A percentile compares a stretch with the other conserved stretches of the same genome.
Conservation (phyloP, 805 yeast species). For the Yamadazyma ubonensis region DNA sequence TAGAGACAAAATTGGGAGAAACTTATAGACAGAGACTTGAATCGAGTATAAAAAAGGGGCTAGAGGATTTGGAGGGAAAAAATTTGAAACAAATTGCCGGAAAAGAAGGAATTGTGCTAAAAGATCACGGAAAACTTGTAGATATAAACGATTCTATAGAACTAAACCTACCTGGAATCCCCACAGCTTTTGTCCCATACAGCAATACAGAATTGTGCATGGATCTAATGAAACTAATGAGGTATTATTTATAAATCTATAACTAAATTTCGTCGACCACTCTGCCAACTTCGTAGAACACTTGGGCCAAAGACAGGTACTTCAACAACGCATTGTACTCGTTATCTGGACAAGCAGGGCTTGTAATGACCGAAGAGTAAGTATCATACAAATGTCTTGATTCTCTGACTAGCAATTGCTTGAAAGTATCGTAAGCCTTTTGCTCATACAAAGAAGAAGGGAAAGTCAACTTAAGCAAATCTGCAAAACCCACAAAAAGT, state of each 20-base stretch:
- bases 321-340: constrained; percentile 18
- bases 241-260: constrained; percentile 10
- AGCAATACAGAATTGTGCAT: constrained; percentile 18
- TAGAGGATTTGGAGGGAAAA: constrained; percentile 2
- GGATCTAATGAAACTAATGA: constrained; percentile 13
- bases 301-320: constrained; percentile 22
- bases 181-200: no score
- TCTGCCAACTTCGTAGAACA: constrained; percentile 18
- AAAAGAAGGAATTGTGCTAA: constrained; percentile 3
- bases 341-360: constrained; percentile 12
- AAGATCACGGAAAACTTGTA: constrained; percentile 14
- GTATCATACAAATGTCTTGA: constrained; percentile 19
- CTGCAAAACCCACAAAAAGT: constrained; percentile 27
- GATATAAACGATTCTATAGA: constrained; percentile 12
- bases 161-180: constrained; percentile 19
- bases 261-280: constrained; percentile 17
- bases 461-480: constrained; percentile 19
- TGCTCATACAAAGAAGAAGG: constrained; percentile 17
- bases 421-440: constrained; percentile 19
- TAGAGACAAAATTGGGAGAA: background rate
- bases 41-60: constrained; percentile 14
- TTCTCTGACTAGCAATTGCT: constrained; percentile 20
- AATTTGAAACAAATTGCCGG: constrained; percentile 3
- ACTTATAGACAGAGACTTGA: constrained; percentile 14
- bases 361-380: constrained; percentile 10